Base-by-base conservation (phyloP, 495 filamentous ascomycete genomes). In the Aspergillus nanangensis region DNA sequence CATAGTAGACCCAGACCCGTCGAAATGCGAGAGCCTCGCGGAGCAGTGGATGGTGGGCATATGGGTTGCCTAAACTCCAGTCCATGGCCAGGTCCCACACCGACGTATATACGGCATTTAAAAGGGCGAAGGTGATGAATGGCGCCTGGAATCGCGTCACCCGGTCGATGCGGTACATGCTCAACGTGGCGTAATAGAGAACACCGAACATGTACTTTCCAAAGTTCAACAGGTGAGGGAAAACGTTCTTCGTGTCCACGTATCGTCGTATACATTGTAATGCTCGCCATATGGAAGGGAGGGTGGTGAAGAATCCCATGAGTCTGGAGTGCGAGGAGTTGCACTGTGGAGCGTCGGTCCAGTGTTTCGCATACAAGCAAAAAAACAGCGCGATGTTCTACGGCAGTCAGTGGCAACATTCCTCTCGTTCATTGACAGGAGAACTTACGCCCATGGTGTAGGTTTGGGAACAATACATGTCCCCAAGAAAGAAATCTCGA, bases 61-160 rank as follows among this genome's bases (percentile, higher is more conserved):
- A 80, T 1, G 85, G 78, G 51, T 95, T 88, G 8, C 88, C 75
- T 13, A 96, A 71, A 71, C 77, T 90, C 83, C 91, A 97, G 65
- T 98, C 93, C 87, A 96, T 95, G 45, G 84, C 79, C n/a, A 98
- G 56, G 55, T 98, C 93, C 93, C 93, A 98, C n/a, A 95, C 74
- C 1, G 83, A 87, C 60, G 76, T 83, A 60, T 96, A 96, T 11
- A 92, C 67, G 19, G 82, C 76, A 60, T 96, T 97, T 50, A 95
- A 65, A 13, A 79, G 69, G 2, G 88, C 87, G 52, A 88, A 89
- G 2, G 80, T 75, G 48, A 95, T 83, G 61, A 95, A 96, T 17
- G 87, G 54, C 0, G 78, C 82, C 56, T 77, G 73, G 22, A 81
- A 78, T 2, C 68, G 59, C 1, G 71, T 60, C 0, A 66, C 69